Evolutionary conservation across 176 grass and related monocot genomes (phyloP), one percentile per base, ranked within the genome.

Genomic region (Elaeis guineensis): DNA sequence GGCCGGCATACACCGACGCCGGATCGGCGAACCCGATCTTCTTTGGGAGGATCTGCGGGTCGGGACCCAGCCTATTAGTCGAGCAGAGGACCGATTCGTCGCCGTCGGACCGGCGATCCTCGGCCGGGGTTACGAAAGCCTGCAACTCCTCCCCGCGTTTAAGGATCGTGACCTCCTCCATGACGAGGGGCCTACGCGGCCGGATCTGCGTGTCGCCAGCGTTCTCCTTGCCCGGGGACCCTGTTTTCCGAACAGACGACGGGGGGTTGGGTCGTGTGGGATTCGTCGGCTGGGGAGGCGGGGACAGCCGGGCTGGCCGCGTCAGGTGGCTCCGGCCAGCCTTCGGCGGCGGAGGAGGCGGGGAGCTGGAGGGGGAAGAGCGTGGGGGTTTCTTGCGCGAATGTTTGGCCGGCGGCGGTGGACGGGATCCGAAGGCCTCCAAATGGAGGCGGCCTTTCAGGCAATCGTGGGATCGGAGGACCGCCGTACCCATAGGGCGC

Each of bases 161-260:
- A 29, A 90, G 82, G 64, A 90, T 90, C 57, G 67, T 71, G 16
- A 90, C 69, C 22, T 83, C 67, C 23, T 67, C 69, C 82, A 80
- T 86, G 12, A 77, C 65, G 3, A 75, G 52, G 7, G 19, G 22
- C 20, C 65, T 69, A 21, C 71, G 57, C 0, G 76, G 68, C 11
- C n/a, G 35, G 35, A 12, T 44, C 35, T 14, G 9, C 8, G 35
- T 3, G 35, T 44, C 35, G 9, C 35, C 35, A 12, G 35, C 35
- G 21, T 71, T 59, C 57, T 69, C 63, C 74, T 75, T 75, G 8
- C 48, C 21, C 15, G 70, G 60, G 0, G 70, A 71, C 2, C 49
- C 16, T 55, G 81, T 69, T 63, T 66, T 82, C 20, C 76, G 19
- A 0, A 28, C 60, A 0, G 72, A 8, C 63, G 53, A 69, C 0